These are phyloP conservation scores for Echites panduratus DNA, from an alignment of 257 asterid species.

Conservation along the genomic window DNA sequence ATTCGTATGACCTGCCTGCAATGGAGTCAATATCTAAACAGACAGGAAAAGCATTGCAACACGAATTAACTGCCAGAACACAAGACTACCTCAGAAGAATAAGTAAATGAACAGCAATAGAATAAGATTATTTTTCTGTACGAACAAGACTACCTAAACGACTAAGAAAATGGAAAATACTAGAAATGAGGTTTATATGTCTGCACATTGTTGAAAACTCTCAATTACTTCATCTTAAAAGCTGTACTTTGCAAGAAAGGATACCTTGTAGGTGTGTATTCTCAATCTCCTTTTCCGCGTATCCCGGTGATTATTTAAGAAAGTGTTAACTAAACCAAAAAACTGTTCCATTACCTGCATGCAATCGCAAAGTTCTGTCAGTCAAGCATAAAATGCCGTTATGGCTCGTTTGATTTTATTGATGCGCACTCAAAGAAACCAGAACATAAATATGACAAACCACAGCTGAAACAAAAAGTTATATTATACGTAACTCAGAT, in stretches of 20 bases:
- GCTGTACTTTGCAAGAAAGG: neutral
- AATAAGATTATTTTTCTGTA: no score
- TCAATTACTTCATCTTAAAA: neutral
- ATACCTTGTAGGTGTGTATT: conserved; percentile 95
- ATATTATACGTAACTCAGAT: neutral
- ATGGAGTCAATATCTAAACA: neutral
- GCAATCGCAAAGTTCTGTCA: neutral
- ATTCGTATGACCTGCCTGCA: neutral
- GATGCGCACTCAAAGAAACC: neutral
- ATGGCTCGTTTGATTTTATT: neutral
- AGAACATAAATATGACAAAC: neutral
- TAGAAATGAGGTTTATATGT: neutral
- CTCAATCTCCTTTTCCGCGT: conserved; percentile 78
- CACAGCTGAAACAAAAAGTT: neutral
- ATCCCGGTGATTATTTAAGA: conserved; percentile 88
- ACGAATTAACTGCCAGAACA: neutral
- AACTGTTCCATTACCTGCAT: conserved; percentile 98
- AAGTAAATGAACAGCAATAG: neutral
- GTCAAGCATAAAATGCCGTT: conserved; percentile 2
- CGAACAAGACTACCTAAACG: neutral
- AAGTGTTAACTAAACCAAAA: conserved; percentile 86
- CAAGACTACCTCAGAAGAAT: neutral
- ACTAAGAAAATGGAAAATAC: neutral
- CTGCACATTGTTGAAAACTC: neutral
- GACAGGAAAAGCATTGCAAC: neutral